Base-by-base conservation (phyloP, 208 protist species). In the Trypanosoma cruzi region DNA sequence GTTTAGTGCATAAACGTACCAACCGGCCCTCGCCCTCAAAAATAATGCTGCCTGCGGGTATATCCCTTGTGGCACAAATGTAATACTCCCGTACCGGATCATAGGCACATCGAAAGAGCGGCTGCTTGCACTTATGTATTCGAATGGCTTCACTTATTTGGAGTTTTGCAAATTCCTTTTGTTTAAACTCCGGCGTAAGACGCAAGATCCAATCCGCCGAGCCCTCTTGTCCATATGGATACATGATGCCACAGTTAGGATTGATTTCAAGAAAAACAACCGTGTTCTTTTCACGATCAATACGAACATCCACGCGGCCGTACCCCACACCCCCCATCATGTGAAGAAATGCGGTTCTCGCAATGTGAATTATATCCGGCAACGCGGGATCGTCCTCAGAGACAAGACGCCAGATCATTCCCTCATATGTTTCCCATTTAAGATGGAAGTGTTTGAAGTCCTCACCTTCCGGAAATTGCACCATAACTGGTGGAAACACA, bases 391-490 rank as follows among this genome's bases (percentile, higher is more conserved):
- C 89, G 36, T 79, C 67, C 42, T 79, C 64, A 13, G 77, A 56
- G 40, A 97, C 82, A 26, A 71, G 77, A 10, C 50, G 58, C 89
- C 92, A 97, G 72, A 90, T 65, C 86, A 97, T 93, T 24, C 89
- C 92, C 57, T 96, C 92, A 76, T 90, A 96, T 24, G 84, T 80
- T 24, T 89, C 86, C 89, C 92, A 96, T 66, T 96, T 96, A 37
- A 96, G 80, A 26, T 95, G 77, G 60, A 96, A 96, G 63, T 96
- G 92, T 71, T 96, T 96, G 69, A 96, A 96, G 74, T 95, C 89
- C 57, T 96, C 89, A 34, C 86, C 88, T 0, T 72, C 60, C 0
- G 92, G 92, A 50, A 96, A 96, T 64, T 76, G 61, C 22, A 95
- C 79, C 73, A 89, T 80, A 22, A 89, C 92, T 1, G 92, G 92